These are phyloP conservation scores for Paramecium biaurelia DNA, from an alignment of 73 alveolate genomes.

Conservation along the genomic window DNA sequence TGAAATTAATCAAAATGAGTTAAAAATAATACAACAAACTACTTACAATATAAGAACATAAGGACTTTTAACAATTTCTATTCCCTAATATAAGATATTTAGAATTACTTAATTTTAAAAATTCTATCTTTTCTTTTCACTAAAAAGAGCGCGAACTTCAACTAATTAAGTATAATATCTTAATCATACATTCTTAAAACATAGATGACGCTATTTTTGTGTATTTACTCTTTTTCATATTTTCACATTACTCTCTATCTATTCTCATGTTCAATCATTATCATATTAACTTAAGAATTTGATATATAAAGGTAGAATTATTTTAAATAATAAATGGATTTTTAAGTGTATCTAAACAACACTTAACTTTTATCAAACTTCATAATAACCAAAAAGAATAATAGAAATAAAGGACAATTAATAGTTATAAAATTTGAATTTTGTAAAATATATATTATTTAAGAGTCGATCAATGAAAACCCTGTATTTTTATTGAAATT, in stretches of 20 bases:
- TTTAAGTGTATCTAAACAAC: no score
- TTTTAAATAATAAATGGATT: not conserved
- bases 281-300: not conserved
- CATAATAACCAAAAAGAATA: not conserved
- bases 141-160: not conserved
- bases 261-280: not conserved
- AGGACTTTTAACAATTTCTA: not conserved
- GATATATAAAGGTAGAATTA: no score
- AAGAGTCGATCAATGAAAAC: no score
- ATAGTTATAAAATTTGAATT: not conserved
- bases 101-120: not conserved
- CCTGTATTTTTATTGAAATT: no score
- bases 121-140: not conserved
- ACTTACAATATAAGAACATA: not conserved
- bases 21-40: not conserved
- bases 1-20: not conserved
- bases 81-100: not conserved
- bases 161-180: not conserved
- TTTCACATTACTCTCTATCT: not conserved
- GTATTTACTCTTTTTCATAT: not conserved
- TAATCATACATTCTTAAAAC: not conserved
- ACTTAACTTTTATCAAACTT: not conserved
- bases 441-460: not conserved
- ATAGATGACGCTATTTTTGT: not conserved
- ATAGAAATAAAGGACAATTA: not conserved